Percentiles rank a stretch among this genome's conserved stretches.
Evolutionary conservation across 1,139 yeast genomes (phyloP).

Genomic region (Lodderomyces pseudojiufengensis): DNA sequence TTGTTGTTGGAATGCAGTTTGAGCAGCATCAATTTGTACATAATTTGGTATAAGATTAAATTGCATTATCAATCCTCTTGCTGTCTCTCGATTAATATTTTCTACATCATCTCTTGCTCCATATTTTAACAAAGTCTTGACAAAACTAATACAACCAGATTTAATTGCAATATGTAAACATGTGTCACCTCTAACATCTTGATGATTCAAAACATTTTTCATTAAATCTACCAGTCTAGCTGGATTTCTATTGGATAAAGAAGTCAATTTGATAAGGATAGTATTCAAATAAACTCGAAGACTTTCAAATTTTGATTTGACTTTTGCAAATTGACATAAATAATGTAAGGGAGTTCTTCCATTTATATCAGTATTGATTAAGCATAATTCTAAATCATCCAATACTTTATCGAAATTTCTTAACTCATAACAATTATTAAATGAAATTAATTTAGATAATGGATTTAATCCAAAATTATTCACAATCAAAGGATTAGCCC

Average conservation of each 20-base stretch:
- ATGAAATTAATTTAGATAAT: conserved; percentile 74
- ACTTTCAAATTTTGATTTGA: conserved; percentile 45
- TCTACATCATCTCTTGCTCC: conserved; percentile 49
- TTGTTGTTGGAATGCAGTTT: conserved; percentile 11
- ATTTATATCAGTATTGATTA: conserved; percentile 67
- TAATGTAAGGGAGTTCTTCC: conserved; percentile 76
- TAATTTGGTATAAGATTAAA: conserved; percentile 22
- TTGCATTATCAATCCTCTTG: conserved; percentile 29
- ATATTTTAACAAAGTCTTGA: conserved; percentile 34
- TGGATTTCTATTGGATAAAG: conserved; percentile 27
- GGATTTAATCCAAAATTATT: conserved; percentile 82
- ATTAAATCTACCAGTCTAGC: conserved; percentile 43
- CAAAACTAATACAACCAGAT: conserved; percentile 36
- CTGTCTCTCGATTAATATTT: conserved; percentile 39
- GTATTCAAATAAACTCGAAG: conserved; percentile 37
- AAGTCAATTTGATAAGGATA: conserved; percentile 36
- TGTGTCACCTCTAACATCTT: conserved; percentile 66
- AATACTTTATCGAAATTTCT: conserved; percentile 70
- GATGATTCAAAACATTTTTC: conserved; percentile 62
- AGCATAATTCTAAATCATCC: conserved; percentile 64
- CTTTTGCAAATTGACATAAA: conserved; percentile 57
- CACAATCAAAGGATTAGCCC: conserved; percentile 74
- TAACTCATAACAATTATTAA: conserved; percentile 83
- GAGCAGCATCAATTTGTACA: conserved; percentile 4
- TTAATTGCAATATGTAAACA: conserved; percentile 62